Conservation (phyloP, 805 yeast species). For the Spathaspora arborariae region DNA sequence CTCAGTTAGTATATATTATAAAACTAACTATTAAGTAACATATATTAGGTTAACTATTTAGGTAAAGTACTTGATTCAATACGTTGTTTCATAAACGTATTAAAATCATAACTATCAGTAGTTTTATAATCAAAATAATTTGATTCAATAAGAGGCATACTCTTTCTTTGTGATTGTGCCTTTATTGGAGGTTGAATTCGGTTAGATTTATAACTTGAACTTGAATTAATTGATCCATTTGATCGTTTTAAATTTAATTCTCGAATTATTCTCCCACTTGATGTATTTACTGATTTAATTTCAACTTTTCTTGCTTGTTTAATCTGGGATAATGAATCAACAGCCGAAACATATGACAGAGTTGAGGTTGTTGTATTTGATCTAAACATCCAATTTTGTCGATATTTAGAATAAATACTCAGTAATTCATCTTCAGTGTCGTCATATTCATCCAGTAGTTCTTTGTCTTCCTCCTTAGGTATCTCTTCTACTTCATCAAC, state of each 20-base stretch:
- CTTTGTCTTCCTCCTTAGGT: slow-evolving; percentile 23
- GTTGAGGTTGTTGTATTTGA: slow-evolving; percentile 18
- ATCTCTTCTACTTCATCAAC: slow-evolving; percentile 28
- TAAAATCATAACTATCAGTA: slow-evolving; percentile 32
- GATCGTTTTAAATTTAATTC: slow-evolving; percentile 6
- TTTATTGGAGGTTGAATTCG: slow-evolving; percentile 12
- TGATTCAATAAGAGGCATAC: slow-evolving; percentile 13
- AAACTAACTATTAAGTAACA: too few relatives aligned
- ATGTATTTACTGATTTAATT: neutral
- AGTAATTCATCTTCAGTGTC: slow-evolving; percentile 32
- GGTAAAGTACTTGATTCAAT: neutral
- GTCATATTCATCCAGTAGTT: slow-evolving; percentile 39
- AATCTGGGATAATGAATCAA: neutral
- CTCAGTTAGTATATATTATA: too few relatives aligned
- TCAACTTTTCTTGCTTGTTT: neutral
- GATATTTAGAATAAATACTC: slow-evolving; percentile 41
- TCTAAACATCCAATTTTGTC: slow-evolving; percentile 24
- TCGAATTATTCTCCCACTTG: slow-evolving; percentile 5
- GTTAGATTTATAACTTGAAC: slow-evolving; percentile 16
- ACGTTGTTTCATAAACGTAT: slow-evolving; percentile 32
- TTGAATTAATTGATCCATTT: slow-evolving; percentile 2
- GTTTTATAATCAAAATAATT: slow-evolving; percentile 34
- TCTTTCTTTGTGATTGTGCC: slow-evolving; percentile 8
- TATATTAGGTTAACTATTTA: too few relatives aligned
- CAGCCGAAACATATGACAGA: neutral